phyloP scores from a whole-genome alignment of 2,329 filamentous ascomycete genomes.

The Gliomastix tumulicola region DNA sequence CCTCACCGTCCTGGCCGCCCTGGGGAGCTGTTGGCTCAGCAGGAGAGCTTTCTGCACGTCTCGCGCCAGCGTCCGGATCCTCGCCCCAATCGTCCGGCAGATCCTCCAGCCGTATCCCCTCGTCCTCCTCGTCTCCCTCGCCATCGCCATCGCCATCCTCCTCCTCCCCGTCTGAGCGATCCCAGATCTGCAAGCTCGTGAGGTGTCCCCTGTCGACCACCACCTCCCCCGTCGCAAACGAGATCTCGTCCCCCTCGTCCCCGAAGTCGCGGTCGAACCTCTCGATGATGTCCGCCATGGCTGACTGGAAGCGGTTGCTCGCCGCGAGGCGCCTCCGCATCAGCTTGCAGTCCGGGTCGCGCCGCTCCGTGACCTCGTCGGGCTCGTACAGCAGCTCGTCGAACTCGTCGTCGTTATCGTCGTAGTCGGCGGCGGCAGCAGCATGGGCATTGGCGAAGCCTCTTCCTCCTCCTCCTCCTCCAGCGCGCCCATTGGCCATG shows the following conservation, averaged over 20 bases:
- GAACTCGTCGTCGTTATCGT: constrained; percentile 2
- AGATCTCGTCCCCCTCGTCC: constrained; percentile 81
- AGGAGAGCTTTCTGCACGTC: no score
- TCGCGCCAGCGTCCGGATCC: no score
- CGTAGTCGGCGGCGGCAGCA: background rate
- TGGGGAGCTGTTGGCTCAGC: no score
- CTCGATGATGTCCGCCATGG: constrained; percentile 81
- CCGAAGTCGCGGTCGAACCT: constrained; percentile 84
- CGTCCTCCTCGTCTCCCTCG: constrained; percentile 25
- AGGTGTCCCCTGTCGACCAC: constrained; percentile 91
- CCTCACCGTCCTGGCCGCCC: no score
- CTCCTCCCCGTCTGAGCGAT: constrained; percentile 10
- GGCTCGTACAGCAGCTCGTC: constrained; percentile 32
- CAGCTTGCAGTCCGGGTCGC: constrained; percentile 50
- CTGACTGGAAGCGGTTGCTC: constrained; percentile 65
- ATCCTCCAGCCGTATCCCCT: constrained; percentile 24
- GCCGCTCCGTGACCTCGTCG: constrained; percentile 36
- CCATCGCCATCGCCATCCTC: constrained; percentile 11
- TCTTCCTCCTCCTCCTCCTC: no score
- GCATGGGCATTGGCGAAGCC: no score
- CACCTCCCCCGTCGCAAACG: constrained; percentile 72
- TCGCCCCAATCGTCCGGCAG: constrained; percentile 5
- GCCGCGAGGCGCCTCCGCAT: constrained; percentile 58
- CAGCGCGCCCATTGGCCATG: no score
- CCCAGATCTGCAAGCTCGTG: constrained; percentile 45